Base-by-base conservation (phyloP, 768 basidiomycete genomes). In the Clitopilus passeckerianus region DNA sequence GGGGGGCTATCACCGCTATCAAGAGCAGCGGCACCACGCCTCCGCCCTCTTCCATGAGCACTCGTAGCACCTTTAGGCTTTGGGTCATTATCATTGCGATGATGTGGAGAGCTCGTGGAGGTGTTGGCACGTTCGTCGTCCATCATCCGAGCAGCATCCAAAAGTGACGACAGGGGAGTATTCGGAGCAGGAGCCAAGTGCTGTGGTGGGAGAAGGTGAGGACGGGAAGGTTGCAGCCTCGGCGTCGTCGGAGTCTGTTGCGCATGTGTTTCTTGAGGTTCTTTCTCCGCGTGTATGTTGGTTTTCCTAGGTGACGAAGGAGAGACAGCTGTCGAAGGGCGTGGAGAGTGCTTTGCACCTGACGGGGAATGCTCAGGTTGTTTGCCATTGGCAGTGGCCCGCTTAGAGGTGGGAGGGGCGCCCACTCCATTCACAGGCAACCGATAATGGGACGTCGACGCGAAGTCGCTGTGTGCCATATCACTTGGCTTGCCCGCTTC, bases 141-240 rank as follows among this genome's bases (percentile, higher is more conserved):
- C 73, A 85, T 78, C 57, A 80, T 79, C 34, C 83, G 75, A 10
- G 86, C 85, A 2, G 85, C 85, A 61, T 74, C 81, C 18, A 86
- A 65, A n/a, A 86, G 71, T 0, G 84, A 85, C 59, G 85, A 82
- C 44, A 86, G 65, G 1, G 83, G 80, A 0, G 80, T 84, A 63
- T n/a, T 50, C 16, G 16, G 46, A 18, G 18, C 20, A 33, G 60
- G 33, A 15, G 56, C 37, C n/a, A 56, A 56, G 1, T 58, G 33
- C 6, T 60, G 55, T 54, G 55, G 64, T 10, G 63, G 64, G 15
- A 69, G 68, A 1, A 68, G 62, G 7, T 65, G 63, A 57, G 53
- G 59, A 37, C 34, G 37, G n/a, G 37, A 41, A 14, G 15, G 37
- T 41, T 18, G 37, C 37, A 18, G 10, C 10, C 15, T 41, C 3